Evolutionary conservation across 306 rosid genomes (phyloP), one percentile per base, ranked within the genome.

Genomic region (Medicago lupulina): DNA sequence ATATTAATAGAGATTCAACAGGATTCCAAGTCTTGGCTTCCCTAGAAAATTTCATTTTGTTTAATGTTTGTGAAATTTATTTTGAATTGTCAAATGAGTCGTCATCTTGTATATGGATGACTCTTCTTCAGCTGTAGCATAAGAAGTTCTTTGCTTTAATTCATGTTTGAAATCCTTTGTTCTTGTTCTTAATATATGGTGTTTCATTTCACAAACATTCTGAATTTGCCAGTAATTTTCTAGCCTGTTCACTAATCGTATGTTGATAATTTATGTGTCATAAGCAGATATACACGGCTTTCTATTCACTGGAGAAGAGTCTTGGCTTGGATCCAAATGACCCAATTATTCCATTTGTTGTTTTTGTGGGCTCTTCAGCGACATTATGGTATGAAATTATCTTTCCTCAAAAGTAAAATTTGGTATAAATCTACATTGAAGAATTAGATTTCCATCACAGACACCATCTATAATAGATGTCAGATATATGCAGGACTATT

Each of bases 321-420:
- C 83, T 95, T 67, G 98, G 98, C 53, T 84, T 92, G 86, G 92
- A 95, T 79, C 98, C 97, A 54, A 88, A 86, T 74, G 98, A 95
- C 86, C 98, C 97, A n/a, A 46, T 95, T 40, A 78, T 95, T 83
- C 92, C 93, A 54, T 85, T 95, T 83, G 77, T 86, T 71, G 80
- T 95, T 79, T 67, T 90, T 63, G 76, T 89, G 70, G 93, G 93
- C 79, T 86, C 92, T 89, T 92, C 97, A 46, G 87, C 91, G 63
- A 78, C 97, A 71, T 76, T 95, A 79, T 92, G 97, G 98, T 95
- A 90, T 81, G 86, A 61, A 54, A 82, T 77, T 82, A 78, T 83
- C 83, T 73, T 76, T 83, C 77, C 63, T 67, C 77, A 40, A 36
- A 75, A 81, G 51, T 74, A 70, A 21, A 36, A 17, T 79, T 46